phyloP scores from a whole-genome alignment of 306 rosid species.

The Hippophae gyantsensis region DNA sequence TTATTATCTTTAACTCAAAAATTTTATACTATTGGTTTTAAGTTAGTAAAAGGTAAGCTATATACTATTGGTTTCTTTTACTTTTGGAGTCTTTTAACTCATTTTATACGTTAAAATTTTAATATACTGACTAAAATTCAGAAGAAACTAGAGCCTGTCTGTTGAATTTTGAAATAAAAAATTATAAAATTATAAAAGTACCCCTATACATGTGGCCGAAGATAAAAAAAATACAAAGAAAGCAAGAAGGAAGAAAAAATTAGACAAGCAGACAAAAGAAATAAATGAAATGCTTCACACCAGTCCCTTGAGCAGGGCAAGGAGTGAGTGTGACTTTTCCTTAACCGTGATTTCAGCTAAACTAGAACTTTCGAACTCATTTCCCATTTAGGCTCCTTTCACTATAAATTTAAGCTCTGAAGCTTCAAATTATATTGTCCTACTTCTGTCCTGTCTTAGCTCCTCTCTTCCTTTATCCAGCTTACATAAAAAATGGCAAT shows the following conservation, averaged over 20 bases:
- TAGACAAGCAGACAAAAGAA: slow-evolving; percentile 21
- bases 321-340: slow-evolving; percentile 4
- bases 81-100: too few relatives aligned
- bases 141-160: too few relatives aligned
- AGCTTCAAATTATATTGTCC: slow-evolving; percentile 3
- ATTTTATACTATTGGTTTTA: too few relatives aligned
- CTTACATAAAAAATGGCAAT: slow-evolving; percentile 32
- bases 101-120: too few relatives aligned
- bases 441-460: slow-evolving; percentile 16
- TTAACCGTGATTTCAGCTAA: slow-evolving; percentile 41
- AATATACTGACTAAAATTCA: too few relatives aligned
- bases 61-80: too few relatives aligned
- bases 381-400: slow-evolving; percentile 11
- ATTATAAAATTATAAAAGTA: too few relatives aligned
- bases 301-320: not conserved
- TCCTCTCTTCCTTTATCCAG: not conserved
- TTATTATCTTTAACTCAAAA: too few relatives aligned
- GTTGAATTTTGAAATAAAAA: too few relatives aligned
- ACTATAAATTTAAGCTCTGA: slow-evolving; percentile 28
- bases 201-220: too few relatives aligned
- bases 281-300: slow-evolving; percentile 13
- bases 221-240: slow-evolving; percentile 21
- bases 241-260: slow-evolving; percentile 15
- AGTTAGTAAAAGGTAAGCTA: too few relatives aligned
- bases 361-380: slow-evolving; percentile 12